Base-by-base conservation (phyloP, 306 rosid genomes). In the Erythrophleum fordii region DNA sequence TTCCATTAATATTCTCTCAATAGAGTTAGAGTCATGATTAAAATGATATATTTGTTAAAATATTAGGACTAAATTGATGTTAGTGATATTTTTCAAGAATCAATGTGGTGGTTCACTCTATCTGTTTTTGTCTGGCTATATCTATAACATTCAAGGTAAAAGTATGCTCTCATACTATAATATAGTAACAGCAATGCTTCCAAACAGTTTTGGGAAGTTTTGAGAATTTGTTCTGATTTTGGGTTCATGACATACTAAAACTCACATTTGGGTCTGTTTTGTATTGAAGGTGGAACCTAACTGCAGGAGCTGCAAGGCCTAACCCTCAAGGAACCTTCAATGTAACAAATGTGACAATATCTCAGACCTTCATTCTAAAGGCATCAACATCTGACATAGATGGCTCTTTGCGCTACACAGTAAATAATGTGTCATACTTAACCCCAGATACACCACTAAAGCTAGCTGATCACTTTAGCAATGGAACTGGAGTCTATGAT, bases 311-410 rank as follows among this genome's bases (percentile, higher is more conserved):
- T 73, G 99, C 97, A 58, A 90, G 97, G 88, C 97, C 92, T 71
- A 91, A 91, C 39, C 97, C 97, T 35, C 97, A 95, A 76, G 97
- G 97, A 79, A 80, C 92, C 8, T 95, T 93, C 88, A 91, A 89
- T 59, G 97, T 86, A 0, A 53, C 87, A 82, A 88, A 91, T 71
- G 91, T 93, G 80, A 91, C 91, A 22, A 76, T 93, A 72, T 79
- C 94, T 7, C 91, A 93, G 79, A 88, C 83, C 26, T 95, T 92
- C 59, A 75, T 91, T 80, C 93, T 95, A 11, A 81, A 80, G 59
- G 80, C 84, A 53, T 86, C 88, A 6, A 34, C 12, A 9, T 86
- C 84, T 1, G 60, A 49, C 11, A 75, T 92, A 12, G 25, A 85
- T 1, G 72, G 75, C 14, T 44, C 39, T 26, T 72, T 88, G 10